A percentile compares a stretch with the other conserved stretches of the same genome.
These are phyloP conservation scores for Sherardia arvensis DNA, from an alignment of 257 asterid species.

Conservation along the genomic window DNA sequence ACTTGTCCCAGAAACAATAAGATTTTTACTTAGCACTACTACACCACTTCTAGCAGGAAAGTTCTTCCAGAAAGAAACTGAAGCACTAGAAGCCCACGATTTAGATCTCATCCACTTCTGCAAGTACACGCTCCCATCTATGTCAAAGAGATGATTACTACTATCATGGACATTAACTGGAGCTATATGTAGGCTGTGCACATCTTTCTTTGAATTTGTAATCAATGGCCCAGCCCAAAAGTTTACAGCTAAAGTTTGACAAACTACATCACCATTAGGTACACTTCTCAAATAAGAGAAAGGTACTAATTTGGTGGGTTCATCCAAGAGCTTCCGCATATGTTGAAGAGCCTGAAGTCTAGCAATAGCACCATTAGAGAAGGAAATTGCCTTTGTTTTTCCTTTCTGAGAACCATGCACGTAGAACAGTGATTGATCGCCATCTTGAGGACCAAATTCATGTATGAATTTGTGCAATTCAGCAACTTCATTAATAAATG, in stretches of 20 bases:
- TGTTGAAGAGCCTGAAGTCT: constrained; percentile 87
- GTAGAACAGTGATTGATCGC: constrained; percentile 49
- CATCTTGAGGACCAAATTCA: constrained; percentile 68
- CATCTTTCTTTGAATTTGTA: constrained; percentile 26
- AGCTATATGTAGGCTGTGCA: constrained; percentile 17
- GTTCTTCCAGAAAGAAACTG: constrained; percentile 75
- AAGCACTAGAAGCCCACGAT: constrained; percentile 68
- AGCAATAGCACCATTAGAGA: constrained; percentile 55
- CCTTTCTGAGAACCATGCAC: constrained; percentile 77
- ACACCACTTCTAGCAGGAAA: constrained; percentile 32
- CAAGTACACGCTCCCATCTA: constrained; percentile 84
- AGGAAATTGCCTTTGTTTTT: constrained; percentile 46
- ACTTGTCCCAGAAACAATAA: constrained; percentile 58
- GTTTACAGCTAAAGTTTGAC: constrained; percentile 80
- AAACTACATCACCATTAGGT: constrained; percentile 74
- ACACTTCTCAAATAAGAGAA: constrained; percentile 63
- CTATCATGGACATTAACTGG: constrained; percentile 31
- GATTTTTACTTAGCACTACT: constrained; percentile 64
- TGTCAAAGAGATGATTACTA: constrained; percentile 46
- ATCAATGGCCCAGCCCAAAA: constrained; percentile 81
- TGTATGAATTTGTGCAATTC: constrained; percentile 53
- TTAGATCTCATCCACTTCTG: constrained; percentile 85
- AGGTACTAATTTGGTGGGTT: constrained; percentile 72
- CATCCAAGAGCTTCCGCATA: constrained; percentile 65
- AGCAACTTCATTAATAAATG: constrained; percentile 67